A percentile compares a stretch with the other conserved stretches of the same genome.
Conservation (phyloP, 2,329 filamentous ascomycete genomes). For the Magnaporthales sp. region DNA sequence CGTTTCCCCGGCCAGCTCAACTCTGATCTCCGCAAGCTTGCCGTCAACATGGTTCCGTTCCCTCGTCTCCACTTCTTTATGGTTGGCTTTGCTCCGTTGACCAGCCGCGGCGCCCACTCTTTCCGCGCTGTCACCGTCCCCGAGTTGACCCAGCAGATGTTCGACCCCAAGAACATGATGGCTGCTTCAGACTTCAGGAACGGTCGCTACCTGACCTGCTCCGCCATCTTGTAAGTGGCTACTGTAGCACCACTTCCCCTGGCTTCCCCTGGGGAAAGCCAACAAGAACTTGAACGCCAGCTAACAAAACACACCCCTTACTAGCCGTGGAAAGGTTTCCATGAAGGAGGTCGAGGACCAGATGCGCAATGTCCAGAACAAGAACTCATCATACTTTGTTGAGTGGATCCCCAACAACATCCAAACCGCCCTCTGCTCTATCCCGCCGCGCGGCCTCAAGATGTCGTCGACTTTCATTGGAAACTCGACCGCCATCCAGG, state of each 20-base stretch:
- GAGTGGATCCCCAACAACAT: constrained; percentile 99
- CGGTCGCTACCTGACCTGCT: constrained; percentile 98
- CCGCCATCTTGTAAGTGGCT: constrained; percentile 77
- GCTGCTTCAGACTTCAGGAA: constrained; percentile 99
- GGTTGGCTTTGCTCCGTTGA: constrained; percentile 98
- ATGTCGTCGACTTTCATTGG: constrained; percentile 99
- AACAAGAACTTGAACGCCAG: neutral
- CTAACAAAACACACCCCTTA: constrained; percentile 32
- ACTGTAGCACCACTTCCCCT: constrained; percentile 2
- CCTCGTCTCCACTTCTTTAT: constrained; percentile 99
- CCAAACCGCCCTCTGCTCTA: constrained; percentile 97
- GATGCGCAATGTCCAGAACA: constrained; percentile 99
- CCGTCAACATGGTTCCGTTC: constrained; percentile 99
- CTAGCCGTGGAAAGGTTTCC: constrained; percentile 92
- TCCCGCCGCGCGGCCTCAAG: constrained; percentile 93
- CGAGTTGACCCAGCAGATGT: constrained; percentile 99
- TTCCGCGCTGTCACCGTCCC: constrained; percentile 98
- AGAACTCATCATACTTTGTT: constrained; percentile 99
- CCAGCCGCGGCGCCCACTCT: constrained; percentile 73
- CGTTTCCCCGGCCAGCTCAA: constrained; percentile 99
- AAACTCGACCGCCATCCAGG: constrained; percentile 99
- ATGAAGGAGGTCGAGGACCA: constrained; percentile 99
- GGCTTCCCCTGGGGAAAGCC: too few species aligned
- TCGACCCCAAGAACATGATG: constrained; percentile 99
- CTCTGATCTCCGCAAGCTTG: constrained; percentile 98